These are phyloP conservation scores for Saccharomyces hybrid DNA, from an alignment of 1,139 yeast genomes.

Conservation along the genomic window DNA sequence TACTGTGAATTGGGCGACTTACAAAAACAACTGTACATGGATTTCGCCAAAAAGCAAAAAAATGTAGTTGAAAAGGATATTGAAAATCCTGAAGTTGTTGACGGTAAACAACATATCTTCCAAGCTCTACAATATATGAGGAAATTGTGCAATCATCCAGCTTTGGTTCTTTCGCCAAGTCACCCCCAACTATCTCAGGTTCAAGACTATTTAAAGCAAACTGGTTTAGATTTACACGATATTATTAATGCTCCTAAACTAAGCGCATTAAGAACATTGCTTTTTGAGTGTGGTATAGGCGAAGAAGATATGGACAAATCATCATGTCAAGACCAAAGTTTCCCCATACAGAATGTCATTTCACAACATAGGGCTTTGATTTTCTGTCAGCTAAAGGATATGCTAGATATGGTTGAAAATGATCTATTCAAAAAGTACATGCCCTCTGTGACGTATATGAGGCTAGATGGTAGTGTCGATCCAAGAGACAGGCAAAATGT, in stretches of 20 bases:
- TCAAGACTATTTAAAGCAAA: slow-evolving; percentile 48
- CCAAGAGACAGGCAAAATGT: slow-evolving; percentile 88
- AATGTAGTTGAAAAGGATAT: slow-evolving; percentile 61
- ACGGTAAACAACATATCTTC: slow-evolving; percentile 84
- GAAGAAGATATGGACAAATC: slow-evolving; percentile 42
- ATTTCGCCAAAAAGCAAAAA: slow-evolving; percentile 86
- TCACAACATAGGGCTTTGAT: slow-evolving; percentile 93
- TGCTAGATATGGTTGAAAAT: slow-evolving; percentile 93
- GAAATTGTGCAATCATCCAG: slow-evolving; percentile 93
- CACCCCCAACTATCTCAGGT: slow-evolving; percentile 81
- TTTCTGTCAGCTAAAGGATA: slow-evolving; percentile 94
- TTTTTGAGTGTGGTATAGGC: slow-evolving; percentile 95
- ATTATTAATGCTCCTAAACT: slow-evolving; percentile 89
- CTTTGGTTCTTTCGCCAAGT: slow-evolving; percentile 77
- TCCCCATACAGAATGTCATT: slow-evolving; percentile 61
- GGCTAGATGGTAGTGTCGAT: slow-evolving; percentile 92
- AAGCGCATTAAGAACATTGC: slow-evolving; percentile 68
- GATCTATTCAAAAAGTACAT: slow-evolving; percentile 75
- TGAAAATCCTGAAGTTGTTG: slow-evolving; percentile 36
- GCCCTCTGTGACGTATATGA: slow-evolving; percentile 90
- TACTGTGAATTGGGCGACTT: slow-evolving; percentile 91
- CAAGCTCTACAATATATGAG: slow-evolving; percentile 97
- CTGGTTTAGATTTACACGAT: slow-evolving; percentile 56
- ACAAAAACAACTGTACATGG: slow-evolving; percentile 80
- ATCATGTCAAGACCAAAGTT: slow-evolving; percentile 33